phyloP scores from a whole-genome alignment of 805 yeast species.

The Teunomyces panamensis region DNA sequence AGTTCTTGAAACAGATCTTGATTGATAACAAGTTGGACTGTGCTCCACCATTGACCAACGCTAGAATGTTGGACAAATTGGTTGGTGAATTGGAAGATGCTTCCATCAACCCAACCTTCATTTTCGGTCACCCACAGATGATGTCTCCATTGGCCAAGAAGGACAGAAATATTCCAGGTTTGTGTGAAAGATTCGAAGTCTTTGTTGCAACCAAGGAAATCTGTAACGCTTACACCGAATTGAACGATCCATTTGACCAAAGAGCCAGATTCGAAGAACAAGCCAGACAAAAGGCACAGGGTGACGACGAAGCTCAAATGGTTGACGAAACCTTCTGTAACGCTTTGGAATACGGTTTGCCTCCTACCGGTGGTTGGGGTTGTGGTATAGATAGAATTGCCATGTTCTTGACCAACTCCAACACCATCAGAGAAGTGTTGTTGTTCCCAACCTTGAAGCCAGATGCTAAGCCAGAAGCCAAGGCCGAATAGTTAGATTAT shows the following conservation, averaged over 20 bases:
- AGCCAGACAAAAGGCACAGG: slow-evolving; percentile 97
- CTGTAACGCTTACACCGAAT: slow-evolving; percentile 96
- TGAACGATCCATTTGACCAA: slow-evolving; percentile 98
- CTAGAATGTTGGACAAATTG: slow-evolving; percentile 97
- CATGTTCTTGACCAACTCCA: slow-evolving; percentile 95
- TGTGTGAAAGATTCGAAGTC: slow-evolving; percentile 97
- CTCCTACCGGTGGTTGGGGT: slow-evolving; percentile 99
- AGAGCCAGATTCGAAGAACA: slow-evolving; percentile 97
- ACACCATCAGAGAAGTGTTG: slow-evolving; percentile 95
- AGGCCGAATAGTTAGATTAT: too few relatives aligned
- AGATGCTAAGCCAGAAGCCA: slow-evolving; percentile 50
- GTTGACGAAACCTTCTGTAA: slow-evolving; percentile 96
- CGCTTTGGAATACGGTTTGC: slow-evolving; percentile 96
- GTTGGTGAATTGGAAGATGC: slow-evolving; percentile 96
- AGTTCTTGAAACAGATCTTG: slow-evolving; percentile 78
- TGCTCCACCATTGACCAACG: slow-evolving; percentile 89
- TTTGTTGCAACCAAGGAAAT: slow-evolving; percentile 98
- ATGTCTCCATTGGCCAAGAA: slow-evolving; percentile 99
- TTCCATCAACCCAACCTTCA: slow-evolving; percentile 95
- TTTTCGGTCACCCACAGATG: slow-evolving; percentile 99
- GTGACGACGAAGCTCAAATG: slow-evolving; percentile 98
- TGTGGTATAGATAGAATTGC: slow-evolving; percentile 98
- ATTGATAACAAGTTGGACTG: slow-evolving; percentile 82
- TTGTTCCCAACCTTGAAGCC: slow-evolving; percentile 99
- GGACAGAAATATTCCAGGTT: slow-evolving; percentile 87